phyloP scores from a whole-genome alignment of 495 filamentous ascomycete genomes.

The Gamarada debralockiae region DNA sequence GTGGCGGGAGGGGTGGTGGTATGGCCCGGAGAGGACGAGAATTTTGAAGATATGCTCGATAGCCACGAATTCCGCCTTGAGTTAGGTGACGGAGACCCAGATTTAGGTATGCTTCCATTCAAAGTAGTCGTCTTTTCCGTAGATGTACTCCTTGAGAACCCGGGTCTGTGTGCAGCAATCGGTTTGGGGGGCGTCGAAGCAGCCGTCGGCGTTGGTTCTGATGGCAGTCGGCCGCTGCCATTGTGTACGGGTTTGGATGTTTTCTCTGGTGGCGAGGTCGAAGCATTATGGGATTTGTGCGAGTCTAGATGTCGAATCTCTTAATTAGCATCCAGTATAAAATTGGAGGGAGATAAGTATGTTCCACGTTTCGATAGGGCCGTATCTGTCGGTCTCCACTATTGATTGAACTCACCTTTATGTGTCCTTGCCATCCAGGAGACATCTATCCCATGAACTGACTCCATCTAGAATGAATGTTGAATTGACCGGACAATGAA shows the following conservation, averaged over 20 bases:
- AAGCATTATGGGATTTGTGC: too few species aligned
- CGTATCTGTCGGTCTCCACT: too few species aligned
- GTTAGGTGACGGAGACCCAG: slow-evolving; percentile 25
- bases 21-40: slow-evolving; percentile 56
- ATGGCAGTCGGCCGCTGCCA: slow-evolving; percentile 10
- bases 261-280: neutral
- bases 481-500: too few species aligned
- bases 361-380: too few species aligned
- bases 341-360: neutral
- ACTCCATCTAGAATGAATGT: too few species aligned
- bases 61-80: slow-evolving; percentile 82
- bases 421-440: slow-evolving; percentile 49
- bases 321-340: too few species aligned
- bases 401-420: slow-evolving; percentile 23
- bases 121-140: slow-evolving; percentile 33
- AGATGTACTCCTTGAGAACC: slow-evolving; percentile 26
- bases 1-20: slow-evolving; percentile 33
- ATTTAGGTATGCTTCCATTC: slow-evolving; percentile 32
- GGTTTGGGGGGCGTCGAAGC: slow-evolving; percentile 32
- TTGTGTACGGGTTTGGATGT: slow-evolving; percentile 9
- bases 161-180: slow-evolving; percentile 24
- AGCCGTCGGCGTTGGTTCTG: slow-evolving; percentile 20
- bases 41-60: slow-evolving; percentile 86
- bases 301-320: too few species aligned
- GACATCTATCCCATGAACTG: slow-evolving; percentile 61